Percentiles rank a stretch among this genome's conserved stretches.
These are phyloP conservation scores for Begonia loranthoides DNA, from an alignment of 306 rosid species.

Conservation along the genomic window DNA sequence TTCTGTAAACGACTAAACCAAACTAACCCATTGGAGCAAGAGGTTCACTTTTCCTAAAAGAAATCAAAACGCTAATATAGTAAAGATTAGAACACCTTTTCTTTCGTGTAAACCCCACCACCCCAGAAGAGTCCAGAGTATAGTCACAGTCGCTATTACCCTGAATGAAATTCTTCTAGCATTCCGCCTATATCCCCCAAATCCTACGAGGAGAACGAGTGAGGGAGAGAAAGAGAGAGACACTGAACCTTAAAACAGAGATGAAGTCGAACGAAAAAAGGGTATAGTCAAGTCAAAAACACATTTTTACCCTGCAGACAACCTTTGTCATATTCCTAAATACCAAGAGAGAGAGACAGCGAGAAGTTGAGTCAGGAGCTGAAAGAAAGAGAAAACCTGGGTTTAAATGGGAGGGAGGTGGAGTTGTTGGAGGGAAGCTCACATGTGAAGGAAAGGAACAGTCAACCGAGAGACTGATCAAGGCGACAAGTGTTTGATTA, in stretches of 20 bases:
- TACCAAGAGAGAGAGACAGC: no score
- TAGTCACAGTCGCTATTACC: neutral
- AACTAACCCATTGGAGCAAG: conserved; percentile 16
- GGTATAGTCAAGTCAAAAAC: no score
- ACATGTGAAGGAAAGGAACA: conserved; percentile 35
- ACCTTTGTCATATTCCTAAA: neutral
- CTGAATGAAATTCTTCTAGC: neutral
- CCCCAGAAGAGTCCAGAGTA: conserved; percentile 2
- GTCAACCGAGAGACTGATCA: neutral
- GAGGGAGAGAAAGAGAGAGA: neutral
- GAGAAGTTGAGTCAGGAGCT: no score
- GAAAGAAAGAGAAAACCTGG: conserved; percentile 10
- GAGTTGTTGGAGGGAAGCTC: conserved; percentile 45
- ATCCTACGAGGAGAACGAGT: neutral
- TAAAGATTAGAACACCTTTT: conserved; percentile 22
- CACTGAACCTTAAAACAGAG: no score
- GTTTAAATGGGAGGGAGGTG: conserved; percentile 35
- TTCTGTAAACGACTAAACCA: conserved; percentile 18
- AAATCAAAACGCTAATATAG: conserved; percentile 36
- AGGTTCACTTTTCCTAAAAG: conserved; percentile 16
- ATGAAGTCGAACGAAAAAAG: no score
- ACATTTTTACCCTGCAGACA: neutral
- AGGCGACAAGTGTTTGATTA: conserved; percentile 28
- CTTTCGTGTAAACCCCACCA: conserved; percentile 12
- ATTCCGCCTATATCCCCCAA: neutral